Percentiles rank a stretch among this genome's conserved stretches.
These are phyloP conservation scores for Vitis hybrid DNA, from an alignment of 177 flowering plant species.

Conservation along the genomic window DNA sequence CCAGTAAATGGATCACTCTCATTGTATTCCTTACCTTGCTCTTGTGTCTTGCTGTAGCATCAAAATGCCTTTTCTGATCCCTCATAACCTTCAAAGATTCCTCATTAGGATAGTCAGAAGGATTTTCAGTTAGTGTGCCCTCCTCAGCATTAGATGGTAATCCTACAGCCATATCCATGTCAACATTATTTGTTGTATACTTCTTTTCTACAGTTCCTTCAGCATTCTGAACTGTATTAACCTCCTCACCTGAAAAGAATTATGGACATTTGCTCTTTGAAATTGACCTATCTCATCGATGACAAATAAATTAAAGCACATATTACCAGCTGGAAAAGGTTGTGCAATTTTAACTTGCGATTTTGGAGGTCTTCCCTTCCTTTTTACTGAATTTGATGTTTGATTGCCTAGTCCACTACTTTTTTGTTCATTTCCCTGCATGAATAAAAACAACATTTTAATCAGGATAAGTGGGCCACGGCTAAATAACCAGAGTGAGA, in stretches of 20 bases:
- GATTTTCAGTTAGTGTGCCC: slow-evolving; percentile 6
- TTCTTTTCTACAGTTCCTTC: slow-evolving; percentile 7
- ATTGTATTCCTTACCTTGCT: slow-evolving; percentile 14
- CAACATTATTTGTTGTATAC: slow-evolving; percentile 3
- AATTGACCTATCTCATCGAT: not conserved
- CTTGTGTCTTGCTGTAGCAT: slow-evolving; percentile 9
- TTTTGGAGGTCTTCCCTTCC: slow-evolving; percentile 17
- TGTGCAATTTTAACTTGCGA: not conserved
- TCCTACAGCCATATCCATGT: slow-evolving; percentile 14
- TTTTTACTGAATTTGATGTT: slow-evolving; percentile 7
- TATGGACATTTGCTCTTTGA: not conserved
- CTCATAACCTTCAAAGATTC: slow-evolving; percentile 11
- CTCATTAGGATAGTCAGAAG: not conserved
- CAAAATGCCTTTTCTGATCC: slow-evolving; percentile 1
- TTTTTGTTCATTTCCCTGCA: slow-evolving; percentile 21
- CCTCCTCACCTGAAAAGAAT: slow-evolving; percentile 22
- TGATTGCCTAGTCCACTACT: slow-evolving; percentile 1
- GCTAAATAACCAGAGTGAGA: slow-evolving; percentile 3
- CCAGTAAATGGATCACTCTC: too few relatives aligned
- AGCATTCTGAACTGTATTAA: slow-evolving; percentile 4
- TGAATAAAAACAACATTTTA: not conserved
- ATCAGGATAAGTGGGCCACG: not conserved
- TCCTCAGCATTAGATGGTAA: slow-evolving; percentile 13
- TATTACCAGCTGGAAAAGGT: slow-evolving; percentile 16
- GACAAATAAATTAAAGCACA: not conserved